These are phyloP conservation scores for Starmerella davenportii DNA, from an alignment of 805 yeast species.

Conservation along the genomic window DNA sequence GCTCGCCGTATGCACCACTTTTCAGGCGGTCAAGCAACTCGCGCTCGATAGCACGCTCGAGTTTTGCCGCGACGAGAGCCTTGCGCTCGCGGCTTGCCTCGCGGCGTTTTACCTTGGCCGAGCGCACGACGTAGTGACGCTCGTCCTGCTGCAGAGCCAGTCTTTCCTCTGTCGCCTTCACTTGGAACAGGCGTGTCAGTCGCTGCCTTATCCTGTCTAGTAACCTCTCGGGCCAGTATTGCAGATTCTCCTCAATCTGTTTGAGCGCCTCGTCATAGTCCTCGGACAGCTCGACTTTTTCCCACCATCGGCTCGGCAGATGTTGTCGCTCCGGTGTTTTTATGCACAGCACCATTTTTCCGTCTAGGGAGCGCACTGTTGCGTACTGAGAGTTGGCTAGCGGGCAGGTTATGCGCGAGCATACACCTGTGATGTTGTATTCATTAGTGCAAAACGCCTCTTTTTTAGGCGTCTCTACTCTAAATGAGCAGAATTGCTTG, in stretches of 20 bases:
- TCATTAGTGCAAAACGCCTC: constrained; percentile 93
- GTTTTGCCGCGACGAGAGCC: constrained; percentile 90
- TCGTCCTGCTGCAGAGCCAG: constrained; percentile 69
- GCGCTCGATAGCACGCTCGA: constrained; percentile 90
- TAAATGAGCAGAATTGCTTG: constrained; percentile 89
- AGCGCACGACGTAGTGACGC: constrained; percentile 79
- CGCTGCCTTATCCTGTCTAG: constrained; percentile 92
- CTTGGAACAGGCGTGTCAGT: constrained; percentile 84
- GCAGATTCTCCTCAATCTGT: constrained; percentile 72
- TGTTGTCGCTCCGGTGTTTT: constrained; percentile 97
- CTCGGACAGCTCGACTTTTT: constrained; percentile 73
- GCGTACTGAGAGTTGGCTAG: constrained; percentile 46
- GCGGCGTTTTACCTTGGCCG: constrained; percentile 86
- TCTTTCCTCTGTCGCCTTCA: constrained; percentile 86
- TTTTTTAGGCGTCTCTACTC: constrained; percentile 69
- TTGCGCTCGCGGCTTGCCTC: constrained; percentile 90
- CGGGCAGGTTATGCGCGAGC: constrained; percentile 89
- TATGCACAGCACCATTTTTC: constrained; percentile 41
- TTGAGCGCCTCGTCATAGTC: constrained; percentile 73
- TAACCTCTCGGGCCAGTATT: constrained; percentile 84
- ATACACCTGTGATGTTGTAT: constrained; percentile 85
- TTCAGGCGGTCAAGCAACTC: constrained; percentile 86
- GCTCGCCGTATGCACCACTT: constrained; percentile 96
- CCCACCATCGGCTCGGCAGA: constrained; percentile 88
- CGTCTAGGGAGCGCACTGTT: constrained; percentile 23